Conservation (phyloP, 768 basidiomycete species). For the Coprinopsis cinerea region DNA sequence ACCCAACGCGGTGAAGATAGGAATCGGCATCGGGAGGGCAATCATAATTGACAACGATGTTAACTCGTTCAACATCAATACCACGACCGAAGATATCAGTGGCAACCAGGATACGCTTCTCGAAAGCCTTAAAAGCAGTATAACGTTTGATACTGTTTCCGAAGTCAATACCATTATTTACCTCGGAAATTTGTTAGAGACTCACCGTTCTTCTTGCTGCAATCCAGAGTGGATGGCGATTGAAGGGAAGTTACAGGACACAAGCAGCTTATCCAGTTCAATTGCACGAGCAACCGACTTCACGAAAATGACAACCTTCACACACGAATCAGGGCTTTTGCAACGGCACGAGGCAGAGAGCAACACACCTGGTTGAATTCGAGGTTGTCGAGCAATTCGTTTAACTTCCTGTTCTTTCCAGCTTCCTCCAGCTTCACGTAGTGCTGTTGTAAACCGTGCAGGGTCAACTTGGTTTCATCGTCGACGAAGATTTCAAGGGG, state of each 20-base stretch:
- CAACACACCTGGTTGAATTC: conserved; percentile 90
- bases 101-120: conserved; percentile 97
- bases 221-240: conserved; percentile 96
- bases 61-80: conserved; percentile 99
- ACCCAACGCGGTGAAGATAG: conserved; percentile 98
- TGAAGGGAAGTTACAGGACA: conserved; percentile 97
- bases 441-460: conserved; percentile 98
- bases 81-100: conserved; percentile 99
- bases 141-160: conserved; percentile 79
- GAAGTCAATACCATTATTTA: conserved; percentile 9
- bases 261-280: conserved; percentile 91
- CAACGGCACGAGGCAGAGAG: neutral
- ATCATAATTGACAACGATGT: conserved; percentile 99
- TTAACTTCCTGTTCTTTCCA: conserved; percentile 94
- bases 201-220: conserved; percentile 92
- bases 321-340: neutral
- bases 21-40: conserved; percentile 96
- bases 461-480: conserved; percentile 96
- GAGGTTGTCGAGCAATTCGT: conserved; percentile 89
- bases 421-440: conserved; percentile 95
- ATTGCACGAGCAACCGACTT: conserved; percentile 97
- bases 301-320: conserved; percentile 98
- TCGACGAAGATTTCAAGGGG: conserved; percentile 99
- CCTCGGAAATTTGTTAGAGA: conserved; percentile 8
- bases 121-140: conserved; percentile 97